Evolutionary conservation across 2,329 filamentous ascomycete species (phyloP), one percentile per base, ranked within the genome.

Genomic region (Ceratocystis eucalypticola): DNA sequence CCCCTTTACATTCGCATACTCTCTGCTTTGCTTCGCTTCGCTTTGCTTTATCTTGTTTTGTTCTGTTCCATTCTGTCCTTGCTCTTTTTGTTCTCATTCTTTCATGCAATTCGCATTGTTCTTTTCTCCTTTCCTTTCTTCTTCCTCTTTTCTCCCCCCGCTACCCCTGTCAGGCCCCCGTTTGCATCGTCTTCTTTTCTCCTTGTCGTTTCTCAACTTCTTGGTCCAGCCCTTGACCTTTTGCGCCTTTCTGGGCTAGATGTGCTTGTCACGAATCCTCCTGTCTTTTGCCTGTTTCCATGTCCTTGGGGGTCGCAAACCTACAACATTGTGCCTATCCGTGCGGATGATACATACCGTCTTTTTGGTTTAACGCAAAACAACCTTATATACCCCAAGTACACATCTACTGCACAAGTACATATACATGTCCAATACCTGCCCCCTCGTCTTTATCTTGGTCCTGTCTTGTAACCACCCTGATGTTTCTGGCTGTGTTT

Each of bases 171-270:
- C 5, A 7, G 55, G 3, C 25, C 28, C 12, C 55, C 28, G 55
- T 59, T 59, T 59, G 55, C 55, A 59, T 59, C 55, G 15, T 53
- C 55, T 10, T 41, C 55, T 37, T 59, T 17, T 17, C 28, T 59
- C 55, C 33, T 59, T 37, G n/a, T 8, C 55, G 55, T 53, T 37
- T 28, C 55, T 59, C 30, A n/a, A n/a, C 55, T 59, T n/a, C 30
- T 59, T 33, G 55, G 25, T n/a, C 55, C 2, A n/a, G 30, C 28
- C 55, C 4, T 30, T 17, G 33, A 2, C 28, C 55, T 59, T 59
- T n/a, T 30, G 25, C 6, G 17, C 55, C 28, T 37, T 30, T 33
- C 15, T 37, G 55, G 55, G 12, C 55, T 59, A 37, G 6, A 59
- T 20, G 15, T 20, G 8, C 55, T 59, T 37, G 55, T 59, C 55